Base-by-base conservation (phyloP, 192 early-diverging fungal genomes). In the Chytriomyces sp. region DNA sequence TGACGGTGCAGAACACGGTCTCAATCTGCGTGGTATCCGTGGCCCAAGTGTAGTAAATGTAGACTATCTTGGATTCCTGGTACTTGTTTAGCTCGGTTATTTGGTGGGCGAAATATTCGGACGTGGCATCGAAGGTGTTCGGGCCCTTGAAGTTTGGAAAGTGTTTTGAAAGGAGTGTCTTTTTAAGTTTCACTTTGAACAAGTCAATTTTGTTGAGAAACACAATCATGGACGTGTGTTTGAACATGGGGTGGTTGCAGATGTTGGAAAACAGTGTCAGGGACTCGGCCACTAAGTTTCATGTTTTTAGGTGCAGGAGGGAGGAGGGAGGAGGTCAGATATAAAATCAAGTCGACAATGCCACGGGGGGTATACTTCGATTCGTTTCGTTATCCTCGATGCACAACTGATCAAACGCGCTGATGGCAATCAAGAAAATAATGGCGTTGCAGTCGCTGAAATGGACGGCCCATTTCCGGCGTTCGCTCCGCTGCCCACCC, bases 131-230 rank as follows among this genome's bases (percentile, higher is more conserved):
- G 45, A 77, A 85, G 7, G 62, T 69, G 75, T 86, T 77, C 23
- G 82, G 83, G 28, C 83, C 85, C 80, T 77, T 64, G 65, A 88
- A 90, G 50, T 88, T 77, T 0, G 87, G 82, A 49, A 90, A 87
- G 61, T 86, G 84, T 20, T 82, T 80, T 61, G 80, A 83, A 28
- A 90, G 87, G 61, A 80, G 43, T 20, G 79, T 77, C 7, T 64
- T 65, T 7, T 71, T 63, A 7, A 90, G 71, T 65, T 90, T 90
- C 45, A 81, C 75, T 63, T 87, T 84, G 53, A 90, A 82, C 24
- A 90, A 77, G 70, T 90, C 89, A 46, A 91, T 91, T 75, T 90
- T 90, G 74, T 90, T 90, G 57, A 90, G 62, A 77, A 90, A 90
- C 44, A 90, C 61, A 24, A 91, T 89, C 72, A 91, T 86, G 9